Base-by-base conservation (phyloP, 208 protist species). In the Trypanosoma conorhini region DNA sequence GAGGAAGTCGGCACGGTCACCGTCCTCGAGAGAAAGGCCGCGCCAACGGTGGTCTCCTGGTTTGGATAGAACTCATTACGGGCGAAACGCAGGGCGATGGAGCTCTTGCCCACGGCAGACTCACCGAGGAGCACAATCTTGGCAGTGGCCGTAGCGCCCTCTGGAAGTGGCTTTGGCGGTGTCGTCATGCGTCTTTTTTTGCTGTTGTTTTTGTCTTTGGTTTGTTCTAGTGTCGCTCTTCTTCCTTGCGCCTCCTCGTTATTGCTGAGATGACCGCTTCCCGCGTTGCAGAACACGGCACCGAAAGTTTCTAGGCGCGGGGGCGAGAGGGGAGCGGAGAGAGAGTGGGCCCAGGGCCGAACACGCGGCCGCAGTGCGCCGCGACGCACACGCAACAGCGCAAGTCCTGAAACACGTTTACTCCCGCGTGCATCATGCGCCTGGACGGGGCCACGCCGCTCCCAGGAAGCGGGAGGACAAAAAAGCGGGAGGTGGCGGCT, bases 111-210 rank as follows among this genome's bases (percentile, higher is more conserved):
- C 12, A 96, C 88, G 15, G 82, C 86, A 22, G 86, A 93, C 62
- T 97, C 93, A 12, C 93, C 93, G 28, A 97, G 81, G 28, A 97
- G 78, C 40, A 97, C 91, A 56, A 96, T 86, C 80, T 97, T 97
- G 30, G 88, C 87, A 22, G 81, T 85, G 22, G 73, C 78, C 1
- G 76, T 73, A 48, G 89, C 81, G 10, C 56, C 35, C 21, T 35
- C 3, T 54, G 42, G 48, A n/a, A 22, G 56, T 19, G 12, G 19
- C 48, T 38, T 22, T 30, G 56, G 0, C 54, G 63, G 4, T 21
- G 57, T 26, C 9, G 54, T 30, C 48, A 70, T 66, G 51, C 68
- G 67, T 1, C 21, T 51, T 64, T 42, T 64, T 42, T 2, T 38
- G 33, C 33, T 38, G 69, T 51, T 79, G 50, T 59, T 67, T 69